A percentile compares a stretch with the other conserved stretches of the same genome.
phyloP scores from a whole-genome alignment of 495 filamentous ascomycete genomes.

The Tuber umbilicatum region DNA sequence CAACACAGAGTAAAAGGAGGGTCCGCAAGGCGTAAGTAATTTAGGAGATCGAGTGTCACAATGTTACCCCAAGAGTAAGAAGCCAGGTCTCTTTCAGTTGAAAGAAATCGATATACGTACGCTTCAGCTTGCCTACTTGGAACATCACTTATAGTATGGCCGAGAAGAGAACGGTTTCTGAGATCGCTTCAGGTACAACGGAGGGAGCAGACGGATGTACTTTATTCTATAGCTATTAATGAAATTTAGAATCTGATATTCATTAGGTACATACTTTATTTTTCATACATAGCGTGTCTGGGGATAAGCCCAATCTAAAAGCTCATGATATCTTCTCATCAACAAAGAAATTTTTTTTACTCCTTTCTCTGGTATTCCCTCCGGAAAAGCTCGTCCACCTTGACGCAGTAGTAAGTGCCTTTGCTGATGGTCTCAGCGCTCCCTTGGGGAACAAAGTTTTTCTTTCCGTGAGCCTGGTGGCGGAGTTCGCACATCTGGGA shows the following conservation, averaged over 20 bases:
- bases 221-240: background rate
- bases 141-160: background rate
- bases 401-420: conserved; percentile 82
- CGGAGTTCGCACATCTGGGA: conserved; percentile 82
- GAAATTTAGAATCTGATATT: background rate
- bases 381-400: conserved; percentile 93
- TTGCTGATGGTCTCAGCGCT: conserved; percentile 66
- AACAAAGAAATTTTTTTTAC: conserved; percentile 46
- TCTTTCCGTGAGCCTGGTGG: conserved; percentile 89
- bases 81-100: background rate
- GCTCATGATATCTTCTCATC: conserved; percentile 3
- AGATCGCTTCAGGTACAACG: background rate
- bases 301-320: background rate
- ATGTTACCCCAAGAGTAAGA: background rate
- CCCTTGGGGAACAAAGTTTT: conserved; percentile 74
- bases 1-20: background rate
- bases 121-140: background rate
- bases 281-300: background rate
- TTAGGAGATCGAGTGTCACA: background rate
- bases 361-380: conserved; percentile 80
- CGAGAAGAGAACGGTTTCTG: background rate
- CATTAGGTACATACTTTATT: background rate
- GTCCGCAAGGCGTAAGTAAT: background rate
- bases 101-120: background rate
- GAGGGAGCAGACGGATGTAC: background rate